Evolutionary conservation across 2,329 filamentous ascomycete genomes (phyloP).

Genomic region (Ophiosphaerella herpotricha): DNA sequence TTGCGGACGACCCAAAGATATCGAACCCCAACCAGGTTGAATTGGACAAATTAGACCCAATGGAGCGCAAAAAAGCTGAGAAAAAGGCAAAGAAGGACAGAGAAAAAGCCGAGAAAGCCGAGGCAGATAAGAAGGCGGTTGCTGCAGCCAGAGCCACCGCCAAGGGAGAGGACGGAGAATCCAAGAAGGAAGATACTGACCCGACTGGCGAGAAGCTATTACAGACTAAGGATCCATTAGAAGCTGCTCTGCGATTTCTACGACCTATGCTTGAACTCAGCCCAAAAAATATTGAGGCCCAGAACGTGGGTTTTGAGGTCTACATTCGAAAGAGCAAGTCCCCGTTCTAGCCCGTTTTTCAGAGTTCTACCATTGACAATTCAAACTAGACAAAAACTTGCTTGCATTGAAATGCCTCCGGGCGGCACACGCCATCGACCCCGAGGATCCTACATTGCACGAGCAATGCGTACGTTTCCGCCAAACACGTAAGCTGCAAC

Average conservation of each 20-base stretch:
- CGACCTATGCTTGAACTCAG: constrained; percentile 79
- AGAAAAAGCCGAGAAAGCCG: constrained; percentile 73
- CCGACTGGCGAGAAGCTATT: constrained; percentile 80
- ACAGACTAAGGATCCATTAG: constrained; percentile 79
- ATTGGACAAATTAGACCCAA: constrained; percentile 55
- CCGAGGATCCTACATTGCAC: constrained; percentile 72
- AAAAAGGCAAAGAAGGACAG: constrained; percentile 88
- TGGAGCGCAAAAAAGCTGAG: constrained; percentile 81
- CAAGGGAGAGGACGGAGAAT: constrained; percentile 64
- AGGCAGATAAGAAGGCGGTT: constrained; percentile 78
- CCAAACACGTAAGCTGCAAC: constrained; percentile 53
- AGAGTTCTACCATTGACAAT: constrained; percentile 2
- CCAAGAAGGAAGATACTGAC: constrained; percentile 89
- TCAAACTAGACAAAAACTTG: constrained; percentile 74
- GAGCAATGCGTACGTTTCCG: constrained; percentile 75
- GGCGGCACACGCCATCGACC: constrained; percentile 70
- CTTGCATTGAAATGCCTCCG: constrained; percentile 86
- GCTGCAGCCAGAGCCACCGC: constrained; percentile 64
- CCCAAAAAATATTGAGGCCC: constrained; percentile 78
- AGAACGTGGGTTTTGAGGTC: constrained; percentile 88
- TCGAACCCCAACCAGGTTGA: constrained; percentile 66
- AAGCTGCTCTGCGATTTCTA: constrained; percentile 86
- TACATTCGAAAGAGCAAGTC: constrained; percentile 79
- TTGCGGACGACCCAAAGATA: constrained; percentile 75
- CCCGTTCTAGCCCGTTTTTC: background rate